phyloP scores from a whole-genome alignment of 2,329 filamentous ascomycete genomes.

The Lizonia empirigonia region DNA sequence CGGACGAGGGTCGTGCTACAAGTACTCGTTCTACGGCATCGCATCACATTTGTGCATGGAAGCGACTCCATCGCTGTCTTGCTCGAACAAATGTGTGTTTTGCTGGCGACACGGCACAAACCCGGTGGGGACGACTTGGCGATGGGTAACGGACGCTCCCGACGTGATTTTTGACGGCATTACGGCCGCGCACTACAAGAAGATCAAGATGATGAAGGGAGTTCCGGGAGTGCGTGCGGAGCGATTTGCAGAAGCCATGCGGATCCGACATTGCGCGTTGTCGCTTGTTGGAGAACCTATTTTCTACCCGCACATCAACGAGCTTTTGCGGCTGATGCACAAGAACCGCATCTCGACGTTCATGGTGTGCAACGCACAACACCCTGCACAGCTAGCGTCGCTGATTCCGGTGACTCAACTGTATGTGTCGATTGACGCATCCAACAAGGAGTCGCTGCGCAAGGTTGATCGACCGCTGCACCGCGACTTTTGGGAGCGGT shows the following conservation, averaged over 20 bases:
- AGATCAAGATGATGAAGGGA: slow-evolving; percentile 96
- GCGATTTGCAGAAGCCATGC: slow-evolving; percentile 89
- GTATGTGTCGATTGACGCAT: slow-evolving; percentile 95
- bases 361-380: slow-evolving; percentile 95
- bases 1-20: slow-evolving; percentile 94
- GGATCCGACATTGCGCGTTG: slow-evolving; percentile 89
- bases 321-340: slow-evolving; percentile 84
- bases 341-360: slow-evolving; percentile 88
- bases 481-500: slow-evolving; percentile 96
- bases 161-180: slow-evolving; percentile 89
- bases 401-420: slow-evolving; percentile 89
- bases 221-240: slow-evolving; percentile 92
- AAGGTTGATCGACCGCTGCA: slow-evolving; percentile 92
- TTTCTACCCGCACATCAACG: slow-evolving; percentile 97
- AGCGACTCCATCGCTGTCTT: slow-evolving; percentile 91
- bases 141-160: slow-evolving; percentile 91
- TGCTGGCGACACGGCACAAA: slow-evolving; percentile 99
- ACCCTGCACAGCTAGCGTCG: slow-evolving; percentile 84
- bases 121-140: slow-evolving; percentile 94
- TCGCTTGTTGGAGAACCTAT: slow-evolving; percentile 96
- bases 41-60: slow-evolving; percentile 98
- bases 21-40: slow-evolving; percentile 97
- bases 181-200: slow-evolving; percentile 90
- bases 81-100: slow-evolving; percentile 98
- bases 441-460: slow-evolving; percentile 83